phyloP scores from a whole-genome alignment of 164 flowering plant species.

The Protea cynaroides region DNA sequence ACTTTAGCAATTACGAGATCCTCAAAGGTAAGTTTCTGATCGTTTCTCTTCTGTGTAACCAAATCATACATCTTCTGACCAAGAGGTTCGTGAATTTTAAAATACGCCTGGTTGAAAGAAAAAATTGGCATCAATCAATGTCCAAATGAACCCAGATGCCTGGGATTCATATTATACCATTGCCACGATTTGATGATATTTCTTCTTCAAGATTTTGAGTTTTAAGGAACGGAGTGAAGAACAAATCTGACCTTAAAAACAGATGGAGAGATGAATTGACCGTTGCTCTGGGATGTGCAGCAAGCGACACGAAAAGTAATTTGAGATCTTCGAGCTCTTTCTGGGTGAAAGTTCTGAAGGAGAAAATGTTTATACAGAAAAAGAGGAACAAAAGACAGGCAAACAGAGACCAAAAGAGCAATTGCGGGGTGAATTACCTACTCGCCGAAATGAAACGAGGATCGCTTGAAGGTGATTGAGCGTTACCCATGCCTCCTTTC shows the following conservation, averaged over 20 bases:
- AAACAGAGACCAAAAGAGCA: neutral
- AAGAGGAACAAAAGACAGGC: neutral
- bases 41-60: slow-evolving; percentile 57
- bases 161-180: no score
- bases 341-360: slow-evolving; percentile 52
- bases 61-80: slow-evolving; percentile 65
- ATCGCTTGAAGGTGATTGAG: slow-evolving; percentile 55
- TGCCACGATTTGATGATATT: no score
- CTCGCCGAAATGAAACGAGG: slow-evolving; percentile 56
- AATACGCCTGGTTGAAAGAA: slow-evolving; percentile 39
- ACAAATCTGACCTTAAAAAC: slow-evolving; percentile 64
- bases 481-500: slow-evolving; percentile 65
- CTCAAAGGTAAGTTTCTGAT: slow-evolving; percentile 57
- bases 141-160: neutral
- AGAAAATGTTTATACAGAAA: neutral
- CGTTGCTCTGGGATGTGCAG: slow-evolving; percentile 59
- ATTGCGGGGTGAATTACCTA: slow-evolving; percentile 30
- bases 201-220: no score
- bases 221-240: neutral
- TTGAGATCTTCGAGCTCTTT: slow-evolving; percentile 59
- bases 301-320: slow-evolving; percentile 53
- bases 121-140: neutral
- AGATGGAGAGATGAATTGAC: slow-evolving; percentile 40
- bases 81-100: slow-evolving; percentile 49
- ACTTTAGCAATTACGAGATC: slow-evolving; percentile 92